Evolutionary conservation across 768 basidiomycete genomes (phyloP), one percentile per base, ranked within the genome.

Genomic region (Mycena kentingensis): DNA sequence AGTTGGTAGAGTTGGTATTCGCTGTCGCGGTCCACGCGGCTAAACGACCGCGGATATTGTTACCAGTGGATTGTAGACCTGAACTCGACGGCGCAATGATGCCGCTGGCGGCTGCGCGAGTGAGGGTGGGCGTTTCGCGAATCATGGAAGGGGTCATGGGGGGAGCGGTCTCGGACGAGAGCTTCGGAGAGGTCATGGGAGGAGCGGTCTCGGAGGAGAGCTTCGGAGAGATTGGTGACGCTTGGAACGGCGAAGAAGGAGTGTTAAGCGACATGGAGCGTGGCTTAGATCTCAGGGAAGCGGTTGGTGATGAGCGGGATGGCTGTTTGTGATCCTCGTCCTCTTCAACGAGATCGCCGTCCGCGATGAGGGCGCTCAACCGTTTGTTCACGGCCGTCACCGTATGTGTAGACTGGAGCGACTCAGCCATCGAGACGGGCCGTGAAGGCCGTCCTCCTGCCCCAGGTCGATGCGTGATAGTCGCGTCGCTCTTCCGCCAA

Each of bases 401-500:
- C 18, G 89, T 91, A 62, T 85, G 78, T 4, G 76, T 84, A 6
- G 87, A 89, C 43, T 88, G 86, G 48, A 88, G 71, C 1, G 87
- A 89, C 55, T 89, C 88, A 8, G 87, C 87, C 70, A 85, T 80
- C 8, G 89, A 91, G 27, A 88, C 86, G 3, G 89, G 89, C 15
- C 89, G 77, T 31, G 86, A 83, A 2, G 84, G 72, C 24, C 77
- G 78, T 28, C 65, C 67, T 32, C 75, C 76, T 13, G 71, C 62
- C 3, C 66, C 61, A 27, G 74, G 80, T 56, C 80, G 80, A 63
- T 85, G 83, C 62, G 87, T 85, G 64, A 85, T 81, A n/a, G 88
- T 90, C 5, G 89, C 84, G 67, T 92, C 89, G 60, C 88, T 90
- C 70, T 87, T 88, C 62, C 89, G 73, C 85, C 88, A 87, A 27